Percentiles rank a stretch among this genome's conserved stretches.
Conservation (phyloP, 1,139 yeast genomes). For the Blastobotrys petasosporus region DNA sequence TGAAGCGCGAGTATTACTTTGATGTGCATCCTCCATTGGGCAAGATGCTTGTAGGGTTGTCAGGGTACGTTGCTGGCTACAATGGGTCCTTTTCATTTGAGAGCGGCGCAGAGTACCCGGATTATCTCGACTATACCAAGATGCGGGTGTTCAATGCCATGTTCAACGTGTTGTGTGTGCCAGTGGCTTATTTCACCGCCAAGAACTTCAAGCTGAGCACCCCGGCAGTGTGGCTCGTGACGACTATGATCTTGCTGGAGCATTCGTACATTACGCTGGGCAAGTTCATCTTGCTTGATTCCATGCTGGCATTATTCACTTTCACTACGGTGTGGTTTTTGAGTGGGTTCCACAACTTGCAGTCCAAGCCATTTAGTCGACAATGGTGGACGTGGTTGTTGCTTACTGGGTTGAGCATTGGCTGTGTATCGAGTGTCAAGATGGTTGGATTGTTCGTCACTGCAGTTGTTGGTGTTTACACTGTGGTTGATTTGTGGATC, state of each 20-base stretch:
- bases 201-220: slow-evolving; percentile 77
- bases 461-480: slow-evolving; percentile 77
- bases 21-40: slow-evolving; percentile 99
- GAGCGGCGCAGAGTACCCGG: slow-evolving; percentile 82
- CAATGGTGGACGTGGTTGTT: slow-evolving; percentile 95
- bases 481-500: slow-evolving; percentile 64
- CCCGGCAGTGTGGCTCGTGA: slow-evolving; percentile 81
- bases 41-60: slow-evolving; percentile 90
- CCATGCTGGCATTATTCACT: slow-evolving; percentile 92
- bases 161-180: slow-evolving; percentile 86
- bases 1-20: slow-evolving; percentile 43
- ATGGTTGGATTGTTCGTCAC: slow-evolving; percentile 95
- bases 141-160: slow-evolving; percentile 94
- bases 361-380: slow-evolving; percentile 55
- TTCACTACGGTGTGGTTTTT: slow-evolving; percentile 75
- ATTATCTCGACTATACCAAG: slow-evolving; percentile 73
- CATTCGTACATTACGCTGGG: slow-evolving; percentile 84
- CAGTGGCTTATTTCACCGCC: slow-evolving; percentile 87
- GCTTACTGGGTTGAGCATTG: slow-evolving; percentile 73
- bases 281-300: slow-evolving; percentile 86
- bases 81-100: slow-evolving; percentile 95
- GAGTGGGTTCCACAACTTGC: slow-evolving; percentile 71
- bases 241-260: slow-evolving; percentile 82
- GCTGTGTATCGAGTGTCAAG: slow-evolving; percentile 81
- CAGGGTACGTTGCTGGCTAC: slow-evolving; percentile 92